These are phyloP conservation scores for Petunia hybrid DNA, from an alignment of 305 asterid genomes.

Conservation along the genomic window DNA sequence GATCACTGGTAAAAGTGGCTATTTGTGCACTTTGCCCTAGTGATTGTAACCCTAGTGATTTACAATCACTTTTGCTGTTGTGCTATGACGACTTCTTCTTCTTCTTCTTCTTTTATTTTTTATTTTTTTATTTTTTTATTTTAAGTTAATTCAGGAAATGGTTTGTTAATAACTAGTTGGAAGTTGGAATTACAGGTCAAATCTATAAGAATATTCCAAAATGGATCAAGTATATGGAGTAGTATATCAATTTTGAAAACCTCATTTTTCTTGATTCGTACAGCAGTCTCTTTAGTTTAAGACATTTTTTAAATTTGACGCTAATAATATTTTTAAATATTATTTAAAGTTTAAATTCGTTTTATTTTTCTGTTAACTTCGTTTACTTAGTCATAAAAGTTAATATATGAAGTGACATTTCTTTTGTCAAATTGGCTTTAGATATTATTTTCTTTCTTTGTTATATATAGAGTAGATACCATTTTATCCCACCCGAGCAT, in stretches of 20 bases:
- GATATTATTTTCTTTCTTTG: background rate
- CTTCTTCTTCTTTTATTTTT: background rate
- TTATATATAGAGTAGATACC: background rate
- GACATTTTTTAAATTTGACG: background rate
- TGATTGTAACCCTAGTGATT: no score
- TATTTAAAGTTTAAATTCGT: background rate
- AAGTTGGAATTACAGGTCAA: background rate
- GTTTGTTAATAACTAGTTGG: background rate
- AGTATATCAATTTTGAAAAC: background rate
- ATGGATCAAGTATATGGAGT: background rate
- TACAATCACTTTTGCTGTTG: no score
- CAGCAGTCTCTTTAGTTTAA: background rate
- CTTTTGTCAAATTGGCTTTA: background rate
- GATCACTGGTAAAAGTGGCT: no score
- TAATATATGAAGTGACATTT: background rate
- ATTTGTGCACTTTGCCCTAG: no score
- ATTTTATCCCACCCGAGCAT: no score
- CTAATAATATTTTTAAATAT: no score
- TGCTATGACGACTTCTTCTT: no score
- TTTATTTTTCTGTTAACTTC: no score
- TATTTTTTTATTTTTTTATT: background rate
- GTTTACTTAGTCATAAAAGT: background rate
- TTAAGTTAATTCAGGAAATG: background rate
- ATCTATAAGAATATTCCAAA: background rate
- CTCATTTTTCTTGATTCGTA: background rate